phyloP scores from a whole-genome alignment of 495 filamentous ascomycete genomes.

The Aspergillus diversus region DNA sequence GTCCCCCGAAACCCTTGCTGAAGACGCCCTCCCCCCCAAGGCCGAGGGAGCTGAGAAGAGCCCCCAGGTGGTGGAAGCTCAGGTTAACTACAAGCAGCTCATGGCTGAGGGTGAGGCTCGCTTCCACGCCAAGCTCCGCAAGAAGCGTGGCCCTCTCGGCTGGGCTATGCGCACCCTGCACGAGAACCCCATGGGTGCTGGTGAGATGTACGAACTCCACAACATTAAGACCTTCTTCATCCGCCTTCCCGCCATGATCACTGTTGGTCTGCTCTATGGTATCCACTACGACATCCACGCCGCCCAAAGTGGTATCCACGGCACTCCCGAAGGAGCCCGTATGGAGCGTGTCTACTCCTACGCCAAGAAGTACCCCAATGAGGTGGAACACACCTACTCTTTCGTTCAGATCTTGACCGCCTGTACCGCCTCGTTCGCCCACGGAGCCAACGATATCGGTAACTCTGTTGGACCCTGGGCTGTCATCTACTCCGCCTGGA shows the following conservation, averaged over 20 bases:
- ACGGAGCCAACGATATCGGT: slow-evolving; percentile 80
- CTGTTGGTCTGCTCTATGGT: slow-evolving; percentile 63
- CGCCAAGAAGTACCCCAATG: slow-evolving; percentile 71
- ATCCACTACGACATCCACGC: slow-evolving; percentile 75
- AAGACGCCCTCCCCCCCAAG: slow-evolving; percentile 21
- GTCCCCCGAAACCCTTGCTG: slow-evolving; percentile 32
- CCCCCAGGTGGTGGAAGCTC: slow-evolving; percentile 43
- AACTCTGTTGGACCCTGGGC: slow-evolving; percentile 78
- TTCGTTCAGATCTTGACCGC: slow-evolving; percentile 77
- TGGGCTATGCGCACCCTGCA: slow-evolving; percentile 74
- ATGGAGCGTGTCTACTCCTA: slow-evolving; percentile 62
- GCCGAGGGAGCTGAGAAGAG: slow-evolving; percentile 49
- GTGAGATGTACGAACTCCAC: slow-evolving; percentile 66
- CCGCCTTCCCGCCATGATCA: slow-evolving; percentile 63
- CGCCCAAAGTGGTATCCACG: slow-evolving; percentile 63
- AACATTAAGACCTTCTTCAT: slow-evolving; percentile 62
- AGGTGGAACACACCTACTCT: slow-evolving; percentile 75
- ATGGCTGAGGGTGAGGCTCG: slow-evolving; percentile 51
- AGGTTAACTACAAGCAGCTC: slow-evolving; percentile 59
- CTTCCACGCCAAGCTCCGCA: slow-evolving; percentile 56
- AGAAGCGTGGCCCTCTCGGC: slow-evolving; percentile 63
- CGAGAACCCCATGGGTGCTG: slow-evolving; percentile 68
- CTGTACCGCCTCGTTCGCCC: slow-evolving; percentile 74
- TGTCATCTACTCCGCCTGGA: slow-evolving; percentile 70
- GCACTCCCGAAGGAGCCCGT: slow-evolving; percentile 68